Evolutionary conservation across 2,329 filamentous ascomycete genomes (phyloP), one percentile per base, ranked within the genome.

Genomic region (Claviceps sp.): DNA sequence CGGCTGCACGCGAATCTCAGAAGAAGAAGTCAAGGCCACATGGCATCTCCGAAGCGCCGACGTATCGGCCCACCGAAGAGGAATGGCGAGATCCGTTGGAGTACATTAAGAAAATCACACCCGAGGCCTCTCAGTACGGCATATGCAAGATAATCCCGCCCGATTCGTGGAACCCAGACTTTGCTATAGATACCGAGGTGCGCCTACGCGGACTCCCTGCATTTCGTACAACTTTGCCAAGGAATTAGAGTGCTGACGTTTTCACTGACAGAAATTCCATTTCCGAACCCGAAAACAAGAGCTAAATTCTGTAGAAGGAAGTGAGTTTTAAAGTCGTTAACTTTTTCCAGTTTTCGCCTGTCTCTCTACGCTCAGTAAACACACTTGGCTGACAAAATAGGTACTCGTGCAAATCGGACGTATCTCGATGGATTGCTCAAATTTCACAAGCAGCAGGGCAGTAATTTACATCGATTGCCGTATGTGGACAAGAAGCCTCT

Each of bases 401-500:
- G 89, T 63, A 96, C 91, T 56, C 87, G 93, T 65, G 89, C 91
- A 58, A 97, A 97, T 67, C 77, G 96, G 55, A 94, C 90, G 59
- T 98, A 98, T 66, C 81, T 97, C 57, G 93, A 98, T 67, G 89
- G 94, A 60, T 79, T 98, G 26, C 81, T 85, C 61, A 97, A 95
- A 69, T 98, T 93, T 66, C 93, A 98, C 75, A 95, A 93, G 62
- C 91, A 97, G 65, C 87, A 95, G 66, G 93, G 93, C 51, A 94
- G 85, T 57, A 95, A 93, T 61, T 78, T 97, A 52, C 95, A 93
- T 62, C 86, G 93, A 48, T 85, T 96, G 57, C 93, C 93, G 0
- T 96, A 90, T 63, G 93, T 98, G 54, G 93, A 98, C 70, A 98
- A 98, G 71, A 89, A 95, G 54, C 93, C 93, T 0, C 78, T 98